Conservation (phyloP, 495 filamentous ascomycete genomes). For the Jackrogersella minutella region DNA sequence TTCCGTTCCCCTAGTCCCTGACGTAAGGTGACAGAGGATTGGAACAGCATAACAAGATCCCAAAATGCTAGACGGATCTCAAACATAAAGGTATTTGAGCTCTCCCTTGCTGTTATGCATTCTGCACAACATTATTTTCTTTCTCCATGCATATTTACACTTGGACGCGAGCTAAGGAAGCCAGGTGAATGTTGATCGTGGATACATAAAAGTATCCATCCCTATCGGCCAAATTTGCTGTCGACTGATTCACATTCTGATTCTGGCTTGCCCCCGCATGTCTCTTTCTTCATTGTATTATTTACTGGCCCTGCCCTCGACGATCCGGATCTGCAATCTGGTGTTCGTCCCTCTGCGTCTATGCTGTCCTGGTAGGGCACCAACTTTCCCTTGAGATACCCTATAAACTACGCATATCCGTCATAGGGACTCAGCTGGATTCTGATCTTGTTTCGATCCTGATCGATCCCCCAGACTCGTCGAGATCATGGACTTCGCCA, state of each 20-base stretch:
- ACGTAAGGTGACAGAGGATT: constrained; percentile 36
- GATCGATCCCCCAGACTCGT: constrained; percentile 27
- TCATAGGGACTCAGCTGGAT: constrained; percentile 33
- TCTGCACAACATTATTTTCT: constrained; percentile 38
- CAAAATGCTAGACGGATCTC: constrained; percentile 40
- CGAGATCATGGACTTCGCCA: constrained; percentile 39
- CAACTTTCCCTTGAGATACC: constrained; percentile 22
- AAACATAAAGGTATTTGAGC: constrained; percentile 39
- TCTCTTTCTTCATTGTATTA: constrained; percentile 36
- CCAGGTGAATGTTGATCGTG: constrained; percentile 22
- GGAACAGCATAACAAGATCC: constrained; percentile 34
- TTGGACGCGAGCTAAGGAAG: constrained; percentile 34
- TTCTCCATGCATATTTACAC: constrained; percentile 17
- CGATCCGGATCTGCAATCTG: constrained; percentile 29
- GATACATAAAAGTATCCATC: constrained; percentile 44
- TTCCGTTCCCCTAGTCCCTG: constrained; percentile 34
- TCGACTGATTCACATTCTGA: constrained; percentile 40
- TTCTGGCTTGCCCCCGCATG: constrained; percentile 17
- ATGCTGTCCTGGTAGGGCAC: constrained; percentile 29
- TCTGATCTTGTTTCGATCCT: constrained; percentile 25
- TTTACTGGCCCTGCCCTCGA: constrained; percentile 34
- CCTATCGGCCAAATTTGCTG: constrained; percentile 33
- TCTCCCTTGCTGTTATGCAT: constrained; percentile 46
- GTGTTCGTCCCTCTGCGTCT: constrained; percentile 18
- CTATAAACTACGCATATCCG: constrained; percentile 43